phyloP scores from a whole-genome alignment of 305 asterid species.

The Andrographis paniculata region DNA sequence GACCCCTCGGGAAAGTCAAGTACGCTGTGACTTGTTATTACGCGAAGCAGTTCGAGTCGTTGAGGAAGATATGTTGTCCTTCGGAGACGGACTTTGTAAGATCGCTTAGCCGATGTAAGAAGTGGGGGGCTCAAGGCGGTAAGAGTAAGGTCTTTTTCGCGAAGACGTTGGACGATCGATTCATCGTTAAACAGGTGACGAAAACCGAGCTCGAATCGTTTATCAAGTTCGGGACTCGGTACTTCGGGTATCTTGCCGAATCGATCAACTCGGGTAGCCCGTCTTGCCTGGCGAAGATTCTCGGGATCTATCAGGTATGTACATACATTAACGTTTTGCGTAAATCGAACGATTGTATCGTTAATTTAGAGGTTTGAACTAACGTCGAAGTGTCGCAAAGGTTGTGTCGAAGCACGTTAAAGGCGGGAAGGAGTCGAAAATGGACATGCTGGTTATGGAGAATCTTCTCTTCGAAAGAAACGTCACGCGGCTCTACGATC shows the following conservation, averaged over 20 bases:
- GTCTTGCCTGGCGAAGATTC: constrained; percentile 89
- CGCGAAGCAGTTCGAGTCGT: constrained; percentile 80
- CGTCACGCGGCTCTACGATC: constrained; percentile 65
- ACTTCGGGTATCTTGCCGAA: constrained; percentile 79
- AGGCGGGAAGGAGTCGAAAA: constrained; percentile 80
- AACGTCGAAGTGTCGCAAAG: constrained; percentile 37
- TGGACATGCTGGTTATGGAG: constrained; percentile 86
- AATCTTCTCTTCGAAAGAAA: constrained; percentile 68
- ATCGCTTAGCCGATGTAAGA: constrained; percentile 94
- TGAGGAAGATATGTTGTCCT: constrained; percentile 86
- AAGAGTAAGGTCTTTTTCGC: constrained; percentile 95
- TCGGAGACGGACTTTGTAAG: constrained; percentile 74
- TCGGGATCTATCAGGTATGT: constrained; percentile 94
- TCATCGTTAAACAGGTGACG: constrained; percentile 91
- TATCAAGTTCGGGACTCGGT: constrained; percentile 83
- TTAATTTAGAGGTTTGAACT: too few relatives aligned
- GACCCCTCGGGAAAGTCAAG: constrained; percentile 70
- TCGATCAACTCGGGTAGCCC: constrained; percentile 74
- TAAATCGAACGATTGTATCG: not conserved
- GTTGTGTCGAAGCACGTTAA: constrained; percentile 52
- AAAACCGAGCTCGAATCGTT: constrained; percentile 98
- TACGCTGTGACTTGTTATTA: constrained; percentile 76
- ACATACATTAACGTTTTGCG: not conserved
- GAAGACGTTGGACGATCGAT: constrained; percentile 85
- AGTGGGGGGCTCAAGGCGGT: constrained; percentile 99